Base-by-base conservation (phyloP, 306 rosid genomes). In the Inga laurina region DNA sequence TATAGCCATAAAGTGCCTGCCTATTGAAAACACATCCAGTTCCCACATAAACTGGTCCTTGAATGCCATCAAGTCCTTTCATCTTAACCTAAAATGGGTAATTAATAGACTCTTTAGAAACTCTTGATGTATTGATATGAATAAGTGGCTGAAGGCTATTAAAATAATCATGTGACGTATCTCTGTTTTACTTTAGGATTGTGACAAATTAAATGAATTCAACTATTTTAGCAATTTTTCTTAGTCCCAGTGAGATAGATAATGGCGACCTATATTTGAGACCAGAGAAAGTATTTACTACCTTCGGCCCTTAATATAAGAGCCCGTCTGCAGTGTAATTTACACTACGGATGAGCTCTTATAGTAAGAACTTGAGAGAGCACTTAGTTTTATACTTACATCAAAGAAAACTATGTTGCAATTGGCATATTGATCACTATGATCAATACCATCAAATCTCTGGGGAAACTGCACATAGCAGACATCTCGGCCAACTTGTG, bases 41-140 rank as follows among this genome's bases (percentile, higher is more conserved):
- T 12, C 99, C 99, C 79, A 96, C 99, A 86, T 93, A 96, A 4
- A 94, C 90, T 44, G 99, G 99, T 84, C 99, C 99, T 89, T 96
- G 98, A 81, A 96, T 91, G 18, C 99, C 99, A 88, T 96, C 99
- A 56, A 96, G 90, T 78, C 99, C 99, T 90, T 91, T 96, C 99
- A 96, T 96, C 88, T 96, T 96, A 78, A 93, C 97, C 99, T 96
- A 91, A 83, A 84, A 90, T 86, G 44, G 66, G 52, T 84, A 61
- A 87, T 77, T 68, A 68, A 61, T 64, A 74, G 44, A 66, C 45
- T 78, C 82, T 75, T 74, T 74, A 81, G 35, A 8, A 74, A 41
- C 66, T 82, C 75, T 3, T 30, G 52, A 76, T 39, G 39, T 14
- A 34, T 75, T 22, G 7, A 32, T 18, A 44, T 24, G 48, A 76